phyloP scores from a whole-genome alignment of 2,329 filamentous ascomycete genomes.

The Penicillium sp. region DNA sequence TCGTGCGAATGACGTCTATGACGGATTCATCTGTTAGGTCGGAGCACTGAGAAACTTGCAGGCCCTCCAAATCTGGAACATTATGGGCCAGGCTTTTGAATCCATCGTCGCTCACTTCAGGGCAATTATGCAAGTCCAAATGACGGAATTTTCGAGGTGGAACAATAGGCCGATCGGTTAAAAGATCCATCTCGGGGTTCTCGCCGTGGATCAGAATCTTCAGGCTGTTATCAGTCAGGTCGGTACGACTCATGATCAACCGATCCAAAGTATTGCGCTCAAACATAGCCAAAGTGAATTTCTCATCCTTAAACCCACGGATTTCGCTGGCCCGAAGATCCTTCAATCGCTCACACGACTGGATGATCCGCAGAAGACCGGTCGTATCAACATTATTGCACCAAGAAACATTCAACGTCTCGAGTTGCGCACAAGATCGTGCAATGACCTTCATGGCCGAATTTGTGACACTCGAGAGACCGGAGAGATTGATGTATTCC shows the following conservation, averaged over 20 bases:
- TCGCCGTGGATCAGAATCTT: slow-evolving; percentile 71
- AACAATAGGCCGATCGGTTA: slow-evolving; percentile 73
- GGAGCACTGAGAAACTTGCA: slow-evolving; percentile 78
- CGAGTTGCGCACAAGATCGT: slow-evolving; percentile 74
- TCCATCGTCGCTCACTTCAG: slow-evolving; percentile 67
- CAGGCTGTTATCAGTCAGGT: slow-evolving; percentile 72
- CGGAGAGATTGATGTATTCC: slow-evolving; percentile 81
- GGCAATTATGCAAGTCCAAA: slow-evolving; percentile 79
- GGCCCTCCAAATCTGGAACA: slow-evolving; percentile 74
- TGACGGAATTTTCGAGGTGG: slow-evolving; percentile 76
- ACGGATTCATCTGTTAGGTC: slow-evolving; percentile 71
- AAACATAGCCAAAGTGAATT: slow-evolving; percentile 73
- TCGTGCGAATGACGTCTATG: slow-evolving; percentile 68
- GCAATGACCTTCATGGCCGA: slow-evolving; percentile 83
- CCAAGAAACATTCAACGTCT: slow-evolving; percentile 87
- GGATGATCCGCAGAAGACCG: slow-evolving; percentile 70
- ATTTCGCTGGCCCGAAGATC: slow-evolving; percentile 83
- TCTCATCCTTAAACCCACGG: slow-evolving; percentile 70
- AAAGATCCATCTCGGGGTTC: slow-evolving; percentile 73
- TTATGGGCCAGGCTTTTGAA: slow-evolving; percentile 70
- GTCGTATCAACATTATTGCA: slow-evolving; percentile 79
- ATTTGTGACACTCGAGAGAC: slow-evolving; percentile 72
- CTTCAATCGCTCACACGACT: slow-evolving; percentile 68
- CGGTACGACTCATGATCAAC: slow-evolving; percentile 74
- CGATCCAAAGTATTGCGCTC: slow-evolving; percentile 76